Evolutionary conservation across 169 alveolate genomes (phyloP), one percentile per base, ranked within the genome.

Genomic region (Plasmodium cynomolgi): DNA sequence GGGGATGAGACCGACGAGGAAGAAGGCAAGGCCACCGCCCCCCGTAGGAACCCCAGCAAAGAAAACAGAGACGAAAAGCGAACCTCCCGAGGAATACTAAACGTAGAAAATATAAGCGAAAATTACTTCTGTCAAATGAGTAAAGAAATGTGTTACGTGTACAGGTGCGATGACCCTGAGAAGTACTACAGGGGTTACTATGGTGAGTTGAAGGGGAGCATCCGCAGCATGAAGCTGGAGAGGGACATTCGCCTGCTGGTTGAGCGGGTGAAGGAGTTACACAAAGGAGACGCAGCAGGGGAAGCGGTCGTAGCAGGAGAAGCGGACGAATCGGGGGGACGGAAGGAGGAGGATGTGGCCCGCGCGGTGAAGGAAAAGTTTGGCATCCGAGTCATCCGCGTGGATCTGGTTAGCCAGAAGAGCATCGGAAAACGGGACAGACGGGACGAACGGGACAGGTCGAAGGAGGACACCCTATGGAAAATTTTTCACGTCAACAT

Each of bases 401-500:
- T 90, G 50, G 90, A 90, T 80, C 15, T 79, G 73, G 50, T 90
- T 26, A 13, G n/a, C 62, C 26, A 50, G 62, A 17, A 11, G 62
- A 13, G 23, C 23, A 13, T 4, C 7, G 62, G 62, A 17, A 13
- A 9, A 37, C 41, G n/a, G 72, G 29, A 56, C 26, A 4, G 6
- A 56, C 72, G 7, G 4, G 44, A 56, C 72, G 0, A 20, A 68
- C 1, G 4, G 0, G n/a, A 68, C 41, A 26, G n/a, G 8, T 15
- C 41, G 41, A 44, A 81, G 1, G 39, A 68, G 54, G 41, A 7
- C 33, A 41, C 71, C 20, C 31, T 90, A 3, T 39, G 83, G 37
- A 90, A 90, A 39, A 26, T 79, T 15, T 90, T 90, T 33, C 74
- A 90, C 33, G 23, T 90, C 74, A 56, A 90, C 74, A 90, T 90